Evolutionary conservation across 2,329 filamentous ascomycete genomes (phyloP), one percentile per base, ranked within the genome.

Genomic region (Paecilomyces variotii): DNA sequence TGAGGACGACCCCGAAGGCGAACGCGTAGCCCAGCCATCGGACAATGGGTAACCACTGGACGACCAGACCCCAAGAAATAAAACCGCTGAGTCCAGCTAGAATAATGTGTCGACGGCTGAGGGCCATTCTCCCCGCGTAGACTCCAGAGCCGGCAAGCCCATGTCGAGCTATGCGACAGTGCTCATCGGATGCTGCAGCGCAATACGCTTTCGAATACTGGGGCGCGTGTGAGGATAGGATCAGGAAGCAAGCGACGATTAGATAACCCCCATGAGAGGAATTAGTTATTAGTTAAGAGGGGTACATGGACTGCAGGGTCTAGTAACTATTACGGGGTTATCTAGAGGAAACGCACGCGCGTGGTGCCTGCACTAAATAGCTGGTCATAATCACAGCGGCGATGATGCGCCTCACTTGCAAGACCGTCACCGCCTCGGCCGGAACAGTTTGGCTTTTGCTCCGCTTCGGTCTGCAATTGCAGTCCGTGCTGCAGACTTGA

Each of bases 21-120:
- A 97, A 91, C 66, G 92, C 90, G 75, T 96, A 89, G 67, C 89
- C 90, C 50, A 90, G 81, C 82, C 89, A 96, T 73, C 91, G 90
- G 64, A 97, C 79, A 60, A 86, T 78, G 30, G 93, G 91, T 67
- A 91, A 80, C 87, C 89, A 95, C 78, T 89, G 87, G 65, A 90
- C 87, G 60, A 88, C 83, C 73, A 92, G 87, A 62, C 90, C 89
- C 93, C 93, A 97, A 72, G 90, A 87, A 72, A 97, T 80, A 75
- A 96, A 78, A 30, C 68, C 73, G 60, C 67, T 71, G 57, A 74
- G 65, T 61, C 73, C 70, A 57, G 77, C 74, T 59, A 79, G 61
- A 57, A 75, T 61, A 56, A 79, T 63, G 66, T 80, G 72, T 64
- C 74, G 76, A 67, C 67, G 72, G 65, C 71, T 72, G 67, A 78